phyloP scores from a whole-genome alignment of 441 rosid genomes.

The Macaranga tanarius region DNA sequence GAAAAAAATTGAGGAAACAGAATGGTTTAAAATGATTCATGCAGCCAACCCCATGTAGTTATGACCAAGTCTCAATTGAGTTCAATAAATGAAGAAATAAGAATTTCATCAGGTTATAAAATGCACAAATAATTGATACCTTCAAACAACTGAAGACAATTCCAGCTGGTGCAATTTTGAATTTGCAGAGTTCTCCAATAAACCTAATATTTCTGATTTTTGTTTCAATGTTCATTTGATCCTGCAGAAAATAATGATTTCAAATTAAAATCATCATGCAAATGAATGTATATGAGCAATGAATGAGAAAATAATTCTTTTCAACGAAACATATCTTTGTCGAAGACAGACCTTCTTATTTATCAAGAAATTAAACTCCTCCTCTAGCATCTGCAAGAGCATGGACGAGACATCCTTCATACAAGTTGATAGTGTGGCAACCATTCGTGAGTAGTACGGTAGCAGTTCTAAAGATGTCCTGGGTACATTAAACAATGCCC shows the following conservation, averaged over 20 bases:
- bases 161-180: slow-evolving; percentile 78
- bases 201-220: slow-evolving; percentile 97
- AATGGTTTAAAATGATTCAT: not conserved
- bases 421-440: slow-evolving; percentile 88
- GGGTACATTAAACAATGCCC: slow-evolving; percentile 93
- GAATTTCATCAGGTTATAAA: not conserved
- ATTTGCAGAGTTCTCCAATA: slow-evolving; percentile 98
- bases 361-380: slow-evolving; percentile 93
- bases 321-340: slow-evolving; percentile 2
- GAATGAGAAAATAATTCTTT: slow-evolving; percentile 3
- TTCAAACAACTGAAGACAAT: slow-evolving; percentile 94
- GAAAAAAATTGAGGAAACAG: not conserved
- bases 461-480: slow-evolving; percentile 96
- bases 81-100: not conserved
- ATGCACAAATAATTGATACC: slow-evolving; percentile 42
- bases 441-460: slow-evolving; percentile 94
- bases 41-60: not conserved
- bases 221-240: slow-evolving; percentile 99
- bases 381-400: slow-evolving; percentile 96
- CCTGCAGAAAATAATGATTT: slow-evolving; percentile 55
- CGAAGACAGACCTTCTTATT: slow-evolving; percentile 78
- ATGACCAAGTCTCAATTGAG: not conserved
- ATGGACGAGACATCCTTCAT: slow-evolving; percentile 91
- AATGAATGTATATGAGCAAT: slow-evolving; percentile 5
- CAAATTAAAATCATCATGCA: slow-evolving; percentile 1